Base-by-base conservation (phyloP, 306 rosid genomes). In the Vigna unguiculata region DNA sequence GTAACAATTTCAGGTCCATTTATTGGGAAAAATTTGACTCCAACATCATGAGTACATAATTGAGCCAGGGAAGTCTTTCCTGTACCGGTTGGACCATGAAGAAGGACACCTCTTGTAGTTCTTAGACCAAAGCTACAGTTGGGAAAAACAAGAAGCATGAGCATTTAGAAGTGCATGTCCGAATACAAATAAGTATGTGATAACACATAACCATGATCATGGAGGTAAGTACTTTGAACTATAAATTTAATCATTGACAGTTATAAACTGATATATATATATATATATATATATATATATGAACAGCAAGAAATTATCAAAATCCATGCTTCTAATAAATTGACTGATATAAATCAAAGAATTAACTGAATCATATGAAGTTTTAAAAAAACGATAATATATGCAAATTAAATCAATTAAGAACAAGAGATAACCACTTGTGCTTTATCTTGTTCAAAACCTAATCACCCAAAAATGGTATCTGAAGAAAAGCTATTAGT, bases 61-160 rank as follows among this genome's bases (percentile, higher is more conserved):
- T 38, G 87, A 83, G 90, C 98, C 83, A 94, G 75, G 30, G 93
- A 86, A 83, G 98, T 89, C 85, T 94, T 94, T 82, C 98, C 98
- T 12, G 96, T 94, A 80, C 98, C 98, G 76, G 98, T 90, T 34
- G 98, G 95, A 34, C 98, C 97, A 75, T 89, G 97, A 73, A 94
- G 96, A 86, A 94, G 96, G 76, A 90, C 93, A 68, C 97, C 97
- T 86, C 91, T 92, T 19, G 92, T 89, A 72, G 86, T 78, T 84
- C 87, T 90, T 83, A 89, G 80, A 83, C 95, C 98, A 77, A 88
- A 83, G 75, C 96, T 94, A 85, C 78, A 82, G 65, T 66, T 65
- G 67, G 69, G 22, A 76, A 72, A 59, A 69, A 54, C 52, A 59
- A 79, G 54, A 60, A 71, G 47, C 64, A 80, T 83, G 40, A 79